phyloP scores from a whole-genome alignment of 108 stramenopile species.

The Fistulifera pelliculosa region DNA sequence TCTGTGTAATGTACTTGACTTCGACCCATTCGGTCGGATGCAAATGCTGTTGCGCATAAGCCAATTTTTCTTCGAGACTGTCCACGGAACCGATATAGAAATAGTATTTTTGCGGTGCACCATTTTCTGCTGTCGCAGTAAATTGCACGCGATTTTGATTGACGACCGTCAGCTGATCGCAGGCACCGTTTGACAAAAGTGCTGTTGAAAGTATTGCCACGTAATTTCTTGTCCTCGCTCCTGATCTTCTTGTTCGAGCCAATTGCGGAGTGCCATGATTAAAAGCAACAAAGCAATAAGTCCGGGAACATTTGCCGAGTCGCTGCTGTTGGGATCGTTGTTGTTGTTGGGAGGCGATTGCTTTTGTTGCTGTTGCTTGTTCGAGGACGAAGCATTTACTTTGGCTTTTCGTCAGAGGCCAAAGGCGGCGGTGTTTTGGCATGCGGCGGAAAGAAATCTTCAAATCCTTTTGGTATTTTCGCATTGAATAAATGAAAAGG shows the following conservation, averaged over 20 bases:
- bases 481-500: constrained; percentile 12
- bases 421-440: constrained; percentile 6
- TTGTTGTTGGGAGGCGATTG: constrained; percentile 19
- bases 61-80: constrained; percentile 92
- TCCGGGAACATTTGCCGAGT: constrained; percentile 51
- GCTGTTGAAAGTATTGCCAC: constrained; percentile 82
- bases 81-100: constrained; percentile 97
- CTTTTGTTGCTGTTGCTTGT: constrained; percentile 8
- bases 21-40: constrained; percentile 84
- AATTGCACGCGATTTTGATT: constrained; percentile 83
- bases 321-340: constrained; percentile 25
- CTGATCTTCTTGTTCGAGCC: constrained; percentile 39
- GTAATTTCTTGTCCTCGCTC: constrained; percentile 73
- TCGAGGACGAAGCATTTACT: constrained; percentile 1
- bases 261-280: constrained; percentile 40
- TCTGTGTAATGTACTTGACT: constrained; percentile 91
- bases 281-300: constrained; percentile 36
- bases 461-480: constrained; percentile 73
- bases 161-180: constrained; percentile 82
- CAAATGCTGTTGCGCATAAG: constrained; percentile 82
- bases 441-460: constrained; percentile 62
- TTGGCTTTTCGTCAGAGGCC: too few relatives aligned
- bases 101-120: constrained; percentile 13
- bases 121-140: not conserved
- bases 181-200: constrained; percentile 70